Base-by-base conservation (phyloP, 768 basidiomycete genomes). In the Hygrophorus russula region DNA sequence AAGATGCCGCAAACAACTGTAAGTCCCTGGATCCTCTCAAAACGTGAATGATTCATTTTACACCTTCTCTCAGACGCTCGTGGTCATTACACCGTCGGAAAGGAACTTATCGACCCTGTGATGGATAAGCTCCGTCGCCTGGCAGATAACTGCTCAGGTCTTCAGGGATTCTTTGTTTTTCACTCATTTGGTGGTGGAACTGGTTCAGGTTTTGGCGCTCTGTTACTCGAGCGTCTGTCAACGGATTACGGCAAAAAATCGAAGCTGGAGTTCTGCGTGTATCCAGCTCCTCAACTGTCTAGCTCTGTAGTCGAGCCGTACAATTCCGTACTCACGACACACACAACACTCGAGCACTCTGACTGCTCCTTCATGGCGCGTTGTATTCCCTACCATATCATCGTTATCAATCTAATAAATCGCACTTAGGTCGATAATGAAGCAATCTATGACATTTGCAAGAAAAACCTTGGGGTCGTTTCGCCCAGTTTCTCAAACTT, bases 1-100 rank as follows among this genome's bases (percentile, higher is more conserved):
- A 99, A 70, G 94, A 99, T 57, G 94, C 94, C 39, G 94, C 94
- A 51, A 99, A 96, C 74, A 99, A 99, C 65, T 99, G 92, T 92
- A 60, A 61, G 78, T 63, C n/a, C 10, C 4, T 7, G 2, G 13
- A 15, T 46, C 10, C 24, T 40, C 19, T 13, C 15, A 39, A 34
- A 29, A 31, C 47, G 31, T 12, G 36, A 44, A 30, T 45, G 39
- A 41, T 37, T 32, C 29, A 33, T 42, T 43, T 20, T 58, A 39
- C 53, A 51, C 14, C 20, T 29, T 34, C 38, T 45, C 47, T 13
- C 52, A 94, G 92, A 96, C 64, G 92, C 93, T 49, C 92, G 93
- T 63, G 93, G 93, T 51, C 93, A 98, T 65, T 96, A 96, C 70
- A 97, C 94, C 48, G 80, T 99, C 59, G 94, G 94, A 53, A 99